These are phyloP conservation scores for Debaryomyces coudertii DNA, from an alignment of 1,139 yeast genomes.

Conservation along the genomic window DNA sequence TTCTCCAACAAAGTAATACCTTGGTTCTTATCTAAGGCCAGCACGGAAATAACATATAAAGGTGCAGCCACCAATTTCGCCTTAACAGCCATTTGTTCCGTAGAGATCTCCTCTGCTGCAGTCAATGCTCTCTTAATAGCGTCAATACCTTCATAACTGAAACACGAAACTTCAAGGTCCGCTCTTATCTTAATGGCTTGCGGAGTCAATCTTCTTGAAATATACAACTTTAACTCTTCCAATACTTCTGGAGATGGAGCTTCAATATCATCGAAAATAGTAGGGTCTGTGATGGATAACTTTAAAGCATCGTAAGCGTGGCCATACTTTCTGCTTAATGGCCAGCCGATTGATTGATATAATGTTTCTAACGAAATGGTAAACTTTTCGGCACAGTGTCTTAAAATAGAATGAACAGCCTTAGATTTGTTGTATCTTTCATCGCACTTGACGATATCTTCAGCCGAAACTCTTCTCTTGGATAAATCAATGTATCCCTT, in stretches of 20 bases:
- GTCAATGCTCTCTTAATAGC: constrained; percentile 89
- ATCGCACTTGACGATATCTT: constrained; percentile 96
- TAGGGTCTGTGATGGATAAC: constrained; percentile 88
- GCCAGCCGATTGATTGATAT: constrained; percentile 95
- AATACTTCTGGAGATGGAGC: constrained; percentile 75
- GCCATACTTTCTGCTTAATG: constrained; percentile 91
- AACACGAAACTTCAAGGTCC: constrained; percentile 96
- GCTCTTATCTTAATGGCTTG: constrained; percentile 98
- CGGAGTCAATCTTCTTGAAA: constrained; percentile 92
- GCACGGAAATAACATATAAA: constrained; percentile 88
- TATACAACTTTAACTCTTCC: constrained; percentile 82
- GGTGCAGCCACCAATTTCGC: constrained; percentile 98
- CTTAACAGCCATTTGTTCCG: constrained; percentile 83
- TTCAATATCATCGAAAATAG: constrained; percentile 78
- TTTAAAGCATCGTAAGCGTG: constrained; percentile 98
- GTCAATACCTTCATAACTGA: constrained; percentile 96
- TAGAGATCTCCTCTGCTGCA: constrained; percentile 83
- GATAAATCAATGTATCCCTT: constrained; percentile 97
- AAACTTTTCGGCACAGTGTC: constrained; percentile 98
- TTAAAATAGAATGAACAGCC: constrained; percentile 94
- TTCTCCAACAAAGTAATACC: constrained; percentile 79
- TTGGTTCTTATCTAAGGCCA: constrained; percentile 86
- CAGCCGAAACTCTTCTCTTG: constrained; percentile 97
- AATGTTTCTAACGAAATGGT: constrained; percentile 82
- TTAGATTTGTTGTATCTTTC: constrained; percentile 96